Conservation (phyloP, 202 grass and related monocot species). For the Panicum hallii region DNA sequence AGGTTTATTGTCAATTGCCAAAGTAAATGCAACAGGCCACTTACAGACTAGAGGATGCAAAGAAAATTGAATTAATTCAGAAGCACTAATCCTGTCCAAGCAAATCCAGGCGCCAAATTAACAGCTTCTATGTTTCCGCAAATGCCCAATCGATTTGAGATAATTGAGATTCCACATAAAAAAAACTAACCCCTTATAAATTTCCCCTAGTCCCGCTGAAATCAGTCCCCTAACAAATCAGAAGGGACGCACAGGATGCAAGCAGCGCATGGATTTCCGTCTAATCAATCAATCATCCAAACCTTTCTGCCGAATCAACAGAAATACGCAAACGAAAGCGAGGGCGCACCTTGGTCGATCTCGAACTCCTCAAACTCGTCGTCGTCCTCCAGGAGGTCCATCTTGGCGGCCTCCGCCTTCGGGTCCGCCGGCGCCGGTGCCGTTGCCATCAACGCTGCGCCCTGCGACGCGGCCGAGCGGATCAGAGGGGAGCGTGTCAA, state of each 20-base stretch:
- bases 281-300: slow-evolving; percentile 12
- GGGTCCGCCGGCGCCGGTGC: slow-evolving; percentile 43
- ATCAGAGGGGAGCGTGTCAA: neutral
- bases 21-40: neutral
- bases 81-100: neutral
- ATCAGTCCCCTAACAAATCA: neutral
- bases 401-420: slow-evolving; percentile 62
- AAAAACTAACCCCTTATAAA: neutral
- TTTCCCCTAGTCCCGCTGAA: neutral
- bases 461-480: slow-evolving; percentile 12
- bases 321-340: neutral
- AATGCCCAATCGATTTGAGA: neutral
- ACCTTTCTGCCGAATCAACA: neutral
- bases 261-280: neutral
- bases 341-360: slow-evolving; percentile 66
- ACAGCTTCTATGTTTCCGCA: neutral
- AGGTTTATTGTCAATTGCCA: neutral
- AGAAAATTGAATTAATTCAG: neutral
- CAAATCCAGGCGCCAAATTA: neutral
- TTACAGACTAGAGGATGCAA: neutral
- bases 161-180: neutral
- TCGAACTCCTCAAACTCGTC: slow-evolving; percentile 91
- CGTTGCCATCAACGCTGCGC: slow-evolving; percentile 37
- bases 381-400: slow-evolving; percentile 89
- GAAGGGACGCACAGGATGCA: neutral